A percentile compares a stretch with the other conserved stretches of the same genome.
These are phyloP conservation scores for Citrus reticulata DNA, from an alignment of 345 rosid genomes.

Conservation along the genomic window DNA sequence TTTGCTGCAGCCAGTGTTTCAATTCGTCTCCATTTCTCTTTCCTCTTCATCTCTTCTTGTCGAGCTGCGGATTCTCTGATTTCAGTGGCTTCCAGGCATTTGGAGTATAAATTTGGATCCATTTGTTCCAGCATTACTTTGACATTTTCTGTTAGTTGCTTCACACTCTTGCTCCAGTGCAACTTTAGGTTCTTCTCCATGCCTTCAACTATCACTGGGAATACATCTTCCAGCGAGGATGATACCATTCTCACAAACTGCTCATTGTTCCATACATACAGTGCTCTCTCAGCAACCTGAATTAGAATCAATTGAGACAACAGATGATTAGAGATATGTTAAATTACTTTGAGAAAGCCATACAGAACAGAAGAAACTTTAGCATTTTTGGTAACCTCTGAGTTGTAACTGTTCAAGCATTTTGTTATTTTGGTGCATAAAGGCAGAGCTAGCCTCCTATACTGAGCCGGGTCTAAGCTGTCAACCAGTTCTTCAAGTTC, in stretches of 20 bases:
- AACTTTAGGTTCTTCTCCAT: slow-evolving; percentile 53
- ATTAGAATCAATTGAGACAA: background rate
- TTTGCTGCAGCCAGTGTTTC: slow-evolving; percentile 40
- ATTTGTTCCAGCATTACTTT: slow-evolving; percentile 50
- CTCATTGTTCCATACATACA: slow-evolving; percentile 61
- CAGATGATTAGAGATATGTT: background rate
- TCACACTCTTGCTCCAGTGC: slow-evolving; percentile 66
- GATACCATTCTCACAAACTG: slow-evolving; percentile 57
- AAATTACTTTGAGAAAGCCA: background rate
- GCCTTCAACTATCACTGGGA: slow-evolving; percentile 51
- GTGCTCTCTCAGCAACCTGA: slow-evolving; percentile 64
- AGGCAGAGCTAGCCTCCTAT: slow-evolving; percentile 49
- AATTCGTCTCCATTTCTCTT: slow-evolving; percentile 45
- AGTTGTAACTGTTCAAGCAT: slow-evolving; percentile 52
- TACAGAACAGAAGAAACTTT: background rate
- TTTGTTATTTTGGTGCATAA: slow-evolving; percentile 38
- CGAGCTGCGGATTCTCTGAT: slow-evolving; percentile 25
- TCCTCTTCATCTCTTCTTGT: slow-evolving; percentile 33
- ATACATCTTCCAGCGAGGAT: slow-evolving; percentile 46
- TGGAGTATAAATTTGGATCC: slow-evolving; percentile 39
- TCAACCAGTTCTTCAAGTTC: slow-evolving; percentile 62
- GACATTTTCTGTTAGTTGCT: slow-evolving; percentile 52
- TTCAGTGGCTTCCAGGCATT: slow-evolving; percentile 27
- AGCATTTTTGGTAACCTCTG: slow-evolving; percentile 39
- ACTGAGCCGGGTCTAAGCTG: slow-evolving; percentile 53